Conservation (phyloP, 1,284 basidiomycete species). For the Rhodotorula sp. region DNA sequence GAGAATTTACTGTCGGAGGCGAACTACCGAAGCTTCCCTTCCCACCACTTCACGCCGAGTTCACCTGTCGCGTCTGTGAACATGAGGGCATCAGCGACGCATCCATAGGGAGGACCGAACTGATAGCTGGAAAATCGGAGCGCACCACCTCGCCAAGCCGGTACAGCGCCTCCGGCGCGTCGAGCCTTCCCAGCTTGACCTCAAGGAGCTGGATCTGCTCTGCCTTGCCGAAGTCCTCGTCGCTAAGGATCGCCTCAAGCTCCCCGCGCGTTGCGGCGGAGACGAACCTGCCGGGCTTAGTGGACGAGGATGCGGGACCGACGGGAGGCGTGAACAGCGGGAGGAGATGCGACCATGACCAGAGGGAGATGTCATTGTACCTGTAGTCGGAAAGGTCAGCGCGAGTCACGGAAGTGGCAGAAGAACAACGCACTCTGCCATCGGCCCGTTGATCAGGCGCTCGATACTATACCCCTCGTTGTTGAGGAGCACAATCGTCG, state of each 20-base stretch:
- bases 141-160: slow-evolving; percentile 56
- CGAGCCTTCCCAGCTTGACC: slow-evolving; percentile 69
- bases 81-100: too few species aligned
- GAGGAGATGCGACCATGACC: slow-evolving; percentile 47
- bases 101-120: too few species aligned
- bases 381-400: background rate
- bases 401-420: background rate
- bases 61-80: background rate
- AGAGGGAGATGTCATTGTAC: slow-evolving; percentile 53
- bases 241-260: slow-evolving; percentile 64
- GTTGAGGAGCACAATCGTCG: slow-evolving; percentile 82
- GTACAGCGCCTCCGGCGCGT: slow-evolving; percentile 68
- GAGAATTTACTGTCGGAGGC: too few species aligned
- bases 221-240: slow-evolving; percentile 61
- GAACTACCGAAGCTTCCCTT: background rate
- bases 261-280: slow-evolving; percentile 63
- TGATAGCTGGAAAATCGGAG: background rate
- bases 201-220: slow-evolving; percentile 74
- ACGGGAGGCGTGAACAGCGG: slow-evolving; percentile 51
- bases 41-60: background rate
- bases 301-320: slow-evolving; percentile 49
- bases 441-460: slow-evolving; percentile 70
- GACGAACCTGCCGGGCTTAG: slow-evolving; percentile 56
- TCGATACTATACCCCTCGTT: slow-evolving; percentile 86
- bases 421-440: slow-evolving; percentile 50